Evolutionary conservation across 164 flowering plant species (phyloP), one percentile per base, ranked within the genome.

Genomic region (Umbilicus rupestris): DNA sequence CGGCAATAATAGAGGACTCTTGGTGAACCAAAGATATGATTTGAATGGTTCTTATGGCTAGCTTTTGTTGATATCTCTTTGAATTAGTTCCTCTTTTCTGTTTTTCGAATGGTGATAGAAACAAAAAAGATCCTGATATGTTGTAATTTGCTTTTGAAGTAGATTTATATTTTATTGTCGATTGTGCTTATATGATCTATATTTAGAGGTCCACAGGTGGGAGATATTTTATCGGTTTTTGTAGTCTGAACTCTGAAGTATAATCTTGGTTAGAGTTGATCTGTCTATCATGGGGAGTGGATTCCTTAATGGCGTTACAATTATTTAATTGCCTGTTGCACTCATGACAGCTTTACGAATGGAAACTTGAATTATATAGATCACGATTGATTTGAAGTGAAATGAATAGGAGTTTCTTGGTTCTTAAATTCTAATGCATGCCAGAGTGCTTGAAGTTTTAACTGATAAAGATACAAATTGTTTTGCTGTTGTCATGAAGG

Each of bases 1-100:
- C 11, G 29, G 3, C 3, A 22, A 52, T 52, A 8, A 52, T 52
- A 26, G 30, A 52, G 58, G 14, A 24, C 30, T 22, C 5, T 20
- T 22, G 16, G 30, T 22, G 58, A 52, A 52, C 24, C 58, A 22
- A 47, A 52, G 58, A 52, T 52, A 8, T 2, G 58, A 24, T 52
- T 22, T 52, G 58, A 52, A 22, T 24, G 58, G 30, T 24, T 52
- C 58, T 52, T 52, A 26, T 52, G 58, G 58, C 58, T 52, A 22
- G 26, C 14, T 11, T 52, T 52, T 52, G 58, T 24, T 52, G 58
- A 52, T 24, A 52, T 52, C 29, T 52, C 29, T 52, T 52, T 24
- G 29, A 2, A 9, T 24, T 52, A 41, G 44, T 41, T 9, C 44
- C 44, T 12, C 44, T 55, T n/a, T n/a, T n/a, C n/a, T n/a, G n/a